Percentiles rank a stretch among this genome's conserved stretches.
phyloP scores from a whole-genome alignment of 176 grass and related monocot genomes.

The Bolboschoenus planiculmis region DNA sequence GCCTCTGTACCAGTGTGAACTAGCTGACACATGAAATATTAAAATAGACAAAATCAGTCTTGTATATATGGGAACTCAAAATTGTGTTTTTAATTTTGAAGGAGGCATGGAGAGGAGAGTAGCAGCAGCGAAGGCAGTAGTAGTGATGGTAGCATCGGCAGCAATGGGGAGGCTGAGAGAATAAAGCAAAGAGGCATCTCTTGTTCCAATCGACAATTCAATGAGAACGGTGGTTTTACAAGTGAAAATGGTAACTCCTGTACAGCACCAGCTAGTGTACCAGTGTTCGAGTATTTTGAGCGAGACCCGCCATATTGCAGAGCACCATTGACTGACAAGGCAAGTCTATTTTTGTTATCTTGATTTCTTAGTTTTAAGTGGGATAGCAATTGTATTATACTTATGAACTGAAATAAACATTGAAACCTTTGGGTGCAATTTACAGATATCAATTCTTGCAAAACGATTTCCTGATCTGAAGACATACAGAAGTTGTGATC shows the following conservation, averaged over 20 bases:
- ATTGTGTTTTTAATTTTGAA: slow-evolving; percentile 8
- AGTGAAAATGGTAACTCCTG: slow-evolving; percentile 40
- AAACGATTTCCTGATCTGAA: slow-evolving; percentile 73
- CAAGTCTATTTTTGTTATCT: slow-evolving; percentile 11
- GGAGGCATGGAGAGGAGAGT: slow-evolving; percentile 78
- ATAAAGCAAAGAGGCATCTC: slow-evolving; percentile 37
- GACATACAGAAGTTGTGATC: slow-evolving; percentile 83
- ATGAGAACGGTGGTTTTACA: slow-evolving; percentile 36
- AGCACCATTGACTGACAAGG: slow-evolving; percentile 95
- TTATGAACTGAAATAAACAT: neutral
- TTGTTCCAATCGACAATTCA: slow-evolving; percentile 25
- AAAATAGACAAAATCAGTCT: neutral
- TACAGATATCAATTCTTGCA: slow-evolving; percentile 76
- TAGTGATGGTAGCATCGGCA: slow-evolving; percentile 52
- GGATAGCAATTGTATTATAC: neutral
- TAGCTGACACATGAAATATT: neutral
- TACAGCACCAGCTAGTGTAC: slow-evolving; percentile 29
- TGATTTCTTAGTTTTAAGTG: slow-evolving; percentile 10
- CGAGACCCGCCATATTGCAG: slow-evolving; percentile 69
- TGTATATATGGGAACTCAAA: neutral
- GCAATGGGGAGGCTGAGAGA: slow-evolving; percentile 45
- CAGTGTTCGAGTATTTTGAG: slow-evolving; percentile 74
- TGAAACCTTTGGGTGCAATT: neutral
- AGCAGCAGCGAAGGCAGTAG: slow-evolving; percentile 85
- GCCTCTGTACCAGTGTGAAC: neutral